Conservation (phyloP, 331 rosid species). For the Acacia pycnantha region DNA sequence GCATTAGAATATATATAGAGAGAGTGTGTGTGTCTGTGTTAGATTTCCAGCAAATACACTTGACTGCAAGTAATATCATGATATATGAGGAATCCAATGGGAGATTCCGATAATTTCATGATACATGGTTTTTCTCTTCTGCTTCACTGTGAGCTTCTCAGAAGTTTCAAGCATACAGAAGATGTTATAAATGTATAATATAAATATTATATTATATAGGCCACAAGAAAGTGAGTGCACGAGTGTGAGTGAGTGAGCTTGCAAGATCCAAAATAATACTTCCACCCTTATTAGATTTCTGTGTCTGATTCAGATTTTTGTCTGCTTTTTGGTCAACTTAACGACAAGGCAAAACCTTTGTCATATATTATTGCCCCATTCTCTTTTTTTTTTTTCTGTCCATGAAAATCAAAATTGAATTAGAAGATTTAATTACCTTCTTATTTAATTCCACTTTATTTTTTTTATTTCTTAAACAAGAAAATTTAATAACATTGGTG, state of each 20-base stretch:
- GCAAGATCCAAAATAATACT: conserved; percentile 24
- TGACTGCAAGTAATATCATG: no score
- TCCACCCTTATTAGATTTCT: conserved; percentile 12
- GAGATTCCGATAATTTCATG: no score
- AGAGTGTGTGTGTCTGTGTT: no score
- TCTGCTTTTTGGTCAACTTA: conserved; percentile 1
- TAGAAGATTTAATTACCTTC: conserved; percentile 22
- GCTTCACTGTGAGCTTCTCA: neutral
- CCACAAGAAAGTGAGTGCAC: neutral
- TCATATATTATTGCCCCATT: neutral
- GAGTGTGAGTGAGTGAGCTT: neutral
- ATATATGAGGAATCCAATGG: no score
- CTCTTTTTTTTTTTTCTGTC: neutral
- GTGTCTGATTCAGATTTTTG: conserved; percentile 3
- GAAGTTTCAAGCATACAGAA: neutral
- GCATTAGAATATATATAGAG: no score
- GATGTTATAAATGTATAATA: neutral
- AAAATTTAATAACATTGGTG: neutral
- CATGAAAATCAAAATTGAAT: neutral
- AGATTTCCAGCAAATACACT: no score
- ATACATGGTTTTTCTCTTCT: neutral
- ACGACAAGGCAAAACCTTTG: neutral
- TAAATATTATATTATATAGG: neutral
- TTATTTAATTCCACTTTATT: neutral
- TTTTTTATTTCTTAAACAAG: neutral